phyloP scores from a whole-genome alignment of 345 rosid species.

The Lepidium sativum region DNA sequence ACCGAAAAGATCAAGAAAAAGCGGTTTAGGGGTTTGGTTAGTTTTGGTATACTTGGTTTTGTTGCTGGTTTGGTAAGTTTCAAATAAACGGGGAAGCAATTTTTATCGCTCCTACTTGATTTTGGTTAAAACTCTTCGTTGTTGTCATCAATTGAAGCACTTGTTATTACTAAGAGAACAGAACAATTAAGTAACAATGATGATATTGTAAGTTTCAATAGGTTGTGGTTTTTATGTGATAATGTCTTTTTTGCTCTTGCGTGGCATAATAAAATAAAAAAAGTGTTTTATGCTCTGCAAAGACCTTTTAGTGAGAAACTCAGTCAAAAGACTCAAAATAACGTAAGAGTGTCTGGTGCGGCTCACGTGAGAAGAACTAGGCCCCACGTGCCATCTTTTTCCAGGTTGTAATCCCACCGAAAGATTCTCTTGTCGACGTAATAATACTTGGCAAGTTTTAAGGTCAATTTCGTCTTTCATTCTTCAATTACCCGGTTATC shows the following conservation, averaged over 20 bases:
- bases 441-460: neutral
- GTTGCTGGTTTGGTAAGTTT: conserved; percentile 12
- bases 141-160: neutral
- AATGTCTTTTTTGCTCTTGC: no score
- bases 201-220: neutral
- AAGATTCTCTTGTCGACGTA: conserved; percentile 30
- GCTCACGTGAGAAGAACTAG: neutral
- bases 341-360: neutral
- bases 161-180: no score
- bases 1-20: conserved; percentile 1
- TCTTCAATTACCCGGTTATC: neutral
- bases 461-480: neutral
- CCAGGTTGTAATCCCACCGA: conserved; percentile 17
- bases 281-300: no score
- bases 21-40: conserved; percentile 13
- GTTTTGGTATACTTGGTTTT: conserved; percentile 11
- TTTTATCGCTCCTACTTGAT: neutral
- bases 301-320: neutral
- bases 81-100: neutral
- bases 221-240: no score
- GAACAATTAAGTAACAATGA: neutral
- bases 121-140: neutral
- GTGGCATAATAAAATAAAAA: no score
- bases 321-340: neutral
- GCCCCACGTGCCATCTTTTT: neutral